Percentiles rank a stretch among this genome's conserved stretches.
Evolutionary conservation across 495 filamentous ascomycete species (phyloP).

Genomic region (Penicillium paxilli): DNA sequence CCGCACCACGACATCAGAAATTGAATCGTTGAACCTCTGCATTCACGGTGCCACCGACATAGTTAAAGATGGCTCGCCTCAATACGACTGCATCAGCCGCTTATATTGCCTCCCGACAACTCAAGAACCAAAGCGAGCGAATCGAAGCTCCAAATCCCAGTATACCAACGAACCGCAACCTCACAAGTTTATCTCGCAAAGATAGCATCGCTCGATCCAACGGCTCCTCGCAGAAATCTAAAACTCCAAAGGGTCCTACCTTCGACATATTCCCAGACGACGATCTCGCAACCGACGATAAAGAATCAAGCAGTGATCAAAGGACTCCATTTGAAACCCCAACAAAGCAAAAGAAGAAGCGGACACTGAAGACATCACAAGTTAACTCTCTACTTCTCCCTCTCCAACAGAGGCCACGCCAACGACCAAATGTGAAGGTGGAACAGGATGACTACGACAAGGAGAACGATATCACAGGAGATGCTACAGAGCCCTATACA

Average conservation of each 20-base stretch:
- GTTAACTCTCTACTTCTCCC: conserved; percentile 40
- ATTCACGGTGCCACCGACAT: not conserved
- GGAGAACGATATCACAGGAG: conserved; percentile 41
- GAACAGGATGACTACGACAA: conserved; percentile 42
- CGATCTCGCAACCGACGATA: conserved; percentile 17
- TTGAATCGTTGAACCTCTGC: not conserved
- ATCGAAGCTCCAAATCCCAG: not conserved
- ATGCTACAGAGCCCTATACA: conserved; percentile 13
- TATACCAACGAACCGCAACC: not conserved
- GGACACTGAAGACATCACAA: conserved; percentile 30
- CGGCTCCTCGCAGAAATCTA: conserved; percentile 10
- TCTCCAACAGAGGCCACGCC: conserved; percentile 21
- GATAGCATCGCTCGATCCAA: not conserved
- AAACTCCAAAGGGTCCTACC: conserved; percentile 13
- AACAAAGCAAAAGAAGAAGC: conserved; percentile 22
- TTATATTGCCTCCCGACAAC: not conserved
- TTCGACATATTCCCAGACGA: conserved; percentile 40
- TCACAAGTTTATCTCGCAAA: not conserved
- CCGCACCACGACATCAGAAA: not conserved
- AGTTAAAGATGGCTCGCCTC: not conserved
- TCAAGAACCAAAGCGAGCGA: not conserved
- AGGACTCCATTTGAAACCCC: conserved; percentile 6
- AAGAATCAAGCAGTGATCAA: not conserved
- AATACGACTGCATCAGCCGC: not conserved
- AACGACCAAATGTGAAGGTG: conserved; percentile 25